These are phyloP conservation scores for Curvularia sp. DNA, from an alignment of 2,329 filamentous ascomycete genomes.

Conservation along the genomic window DNA sequence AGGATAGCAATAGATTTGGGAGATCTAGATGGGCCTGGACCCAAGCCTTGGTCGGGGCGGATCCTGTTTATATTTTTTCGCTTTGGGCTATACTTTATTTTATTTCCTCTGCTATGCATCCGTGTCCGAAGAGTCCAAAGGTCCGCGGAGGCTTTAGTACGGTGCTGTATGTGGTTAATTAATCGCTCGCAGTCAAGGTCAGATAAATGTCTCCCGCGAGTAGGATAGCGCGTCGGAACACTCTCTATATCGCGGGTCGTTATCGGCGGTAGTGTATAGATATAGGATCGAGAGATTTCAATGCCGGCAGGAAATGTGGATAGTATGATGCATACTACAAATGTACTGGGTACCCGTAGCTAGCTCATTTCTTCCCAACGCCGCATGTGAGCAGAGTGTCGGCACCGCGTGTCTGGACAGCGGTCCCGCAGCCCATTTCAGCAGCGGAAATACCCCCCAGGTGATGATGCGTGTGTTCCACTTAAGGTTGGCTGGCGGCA, in stretches of 20 bases:
- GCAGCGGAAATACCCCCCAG: neutral
- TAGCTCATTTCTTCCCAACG: neutral
- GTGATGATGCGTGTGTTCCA: neutral
- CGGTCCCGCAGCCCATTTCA: slow-evolving; percentile 11
- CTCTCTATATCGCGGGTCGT: neutral
- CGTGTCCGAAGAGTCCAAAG: neutral
- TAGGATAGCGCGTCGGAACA: no score
- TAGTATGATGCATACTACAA: neutral
- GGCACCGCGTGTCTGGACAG: neutral
- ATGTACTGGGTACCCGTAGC: neutral
- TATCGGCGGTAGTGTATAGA: neutral
- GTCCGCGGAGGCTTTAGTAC: neutral
- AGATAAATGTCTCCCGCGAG: neutral
- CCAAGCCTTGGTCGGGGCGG: neutral
- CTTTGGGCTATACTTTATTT: no score
- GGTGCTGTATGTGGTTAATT: neutral
- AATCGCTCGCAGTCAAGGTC: neutral
- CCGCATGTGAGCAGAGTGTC: neutral
- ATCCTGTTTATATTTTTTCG: no score
- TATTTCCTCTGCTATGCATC: no score
- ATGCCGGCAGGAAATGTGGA: neutral
- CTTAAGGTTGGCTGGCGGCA: neutral
- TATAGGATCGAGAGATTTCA: neutral
- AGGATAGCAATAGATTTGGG: no score
- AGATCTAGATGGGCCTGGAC: neutral